A percentile compares a stretch with the other conserved stretches of the same genome.
Evolutionary conservation across 495 filamentous ascomycete species (phyloP).

Genomic region (Extremus antarcticus): DNA sequence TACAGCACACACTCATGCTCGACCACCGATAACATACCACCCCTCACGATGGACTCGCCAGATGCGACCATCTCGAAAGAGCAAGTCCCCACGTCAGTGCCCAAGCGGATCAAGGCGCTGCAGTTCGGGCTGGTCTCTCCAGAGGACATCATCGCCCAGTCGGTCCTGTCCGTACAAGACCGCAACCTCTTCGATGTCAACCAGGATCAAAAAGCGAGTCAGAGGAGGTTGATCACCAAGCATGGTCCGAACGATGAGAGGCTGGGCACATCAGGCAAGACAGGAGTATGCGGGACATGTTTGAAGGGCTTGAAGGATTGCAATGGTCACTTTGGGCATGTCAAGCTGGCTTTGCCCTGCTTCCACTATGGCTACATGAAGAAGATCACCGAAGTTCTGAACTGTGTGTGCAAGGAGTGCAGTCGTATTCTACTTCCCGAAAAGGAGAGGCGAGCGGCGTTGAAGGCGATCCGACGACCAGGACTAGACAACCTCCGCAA

Average conservation of each 20-base stretch:
- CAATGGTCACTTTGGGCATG: slow-evolving; percentile 90
- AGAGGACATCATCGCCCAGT: slow-evolving; percentile 88
- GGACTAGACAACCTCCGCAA: slow-evolving; percentile 78
- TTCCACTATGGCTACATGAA: slow-evolving; percentile 96
- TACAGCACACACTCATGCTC: not conserved
- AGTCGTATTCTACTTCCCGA: slow-evolving; percentile 69
- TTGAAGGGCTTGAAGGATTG: slow-evolving; percentile 63
- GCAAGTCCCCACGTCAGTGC: slow-evolving; percentile 76
- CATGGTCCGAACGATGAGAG: slow-evolving; percentile 80
- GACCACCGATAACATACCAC: not conserved
- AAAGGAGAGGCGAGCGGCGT: slow-evolving; percentile 54
- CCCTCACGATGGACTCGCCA: not conserved
- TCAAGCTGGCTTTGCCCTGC: slow-evolving; percentile 75
- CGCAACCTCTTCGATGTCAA: slow-evolving; percentile 81
- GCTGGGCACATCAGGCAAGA: slow-evolving; percentile 79
- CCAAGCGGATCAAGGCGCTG: slow-evolving; percentile 83
- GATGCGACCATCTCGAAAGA: slow-evolving; percentile 53
- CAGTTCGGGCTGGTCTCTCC: slow-evolving; percentile 90
- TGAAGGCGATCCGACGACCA: slow-evolving; percentile 68
- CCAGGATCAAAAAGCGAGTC: slow-evolving; percentile 35
- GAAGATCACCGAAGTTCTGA: slow-evolving; percentile 74
- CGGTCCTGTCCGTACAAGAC: slow-evolving; percentile 83
- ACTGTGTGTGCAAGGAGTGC: slow-evolving; percentile 88
- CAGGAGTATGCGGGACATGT: slow-evolving; percentile 68
- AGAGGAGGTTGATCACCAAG: slow-evolving; percentile 46